Conservation (phyloP, 1,284 basidiomycete species). For the Ganoderma meredithae region DNA sequence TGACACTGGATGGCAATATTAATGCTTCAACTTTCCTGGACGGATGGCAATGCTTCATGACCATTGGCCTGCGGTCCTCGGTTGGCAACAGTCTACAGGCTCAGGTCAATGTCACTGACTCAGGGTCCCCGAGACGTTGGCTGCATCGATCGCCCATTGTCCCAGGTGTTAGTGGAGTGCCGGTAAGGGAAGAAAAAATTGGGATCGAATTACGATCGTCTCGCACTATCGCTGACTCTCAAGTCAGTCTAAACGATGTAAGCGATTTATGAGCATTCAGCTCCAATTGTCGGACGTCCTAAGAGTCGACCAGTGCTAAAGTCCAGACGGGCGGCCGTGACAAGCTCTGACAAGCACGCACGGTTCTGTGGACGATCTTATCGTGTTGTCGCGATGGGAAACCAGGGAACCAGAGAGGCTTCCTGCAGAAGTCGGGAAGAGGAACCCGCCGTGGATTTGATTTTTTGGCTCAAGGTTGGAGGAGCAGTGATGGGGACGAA, state of each 20-base stretch:
- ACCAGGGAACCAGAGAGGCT: constrained; percentile 7
- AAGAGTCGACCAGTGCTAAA: background rate
- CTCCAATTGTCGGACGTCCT: background rate
- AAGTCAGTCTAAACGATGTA: constrained; percentile 1
- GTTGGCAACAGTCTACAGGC: constrained; percentile 1
- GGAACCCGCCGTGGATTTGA: constrained; percentile 14
- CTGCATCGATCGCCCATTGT: background rate
- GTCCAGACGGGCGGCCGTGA: background rate
- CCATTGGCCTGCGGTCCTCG: background rate
- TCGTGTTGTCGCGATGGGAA: constrained; percentile 4
- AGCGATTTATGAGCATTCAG: background rate
- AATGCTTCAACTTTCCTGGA: constrained; percentile 1
- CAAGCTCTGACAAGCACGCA: background rate
- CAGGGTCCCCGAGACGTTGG: background rate
- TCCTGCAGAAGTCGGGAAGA: constrained; percentile 8
- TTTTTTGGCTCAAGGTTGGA: constrained; percentile 17
- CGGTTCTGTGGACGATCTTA: background rate
- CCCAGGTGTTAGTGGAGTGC: constrained; percentile 2
- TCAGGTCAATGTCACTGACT: constrained; percentile 3
- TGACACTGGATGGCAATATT: background rate
- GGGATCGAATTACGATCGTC: constrained; percentile 3
- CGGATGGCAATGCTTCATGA: constrained; percentile 3
- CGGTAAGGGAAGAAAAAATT: background rate
- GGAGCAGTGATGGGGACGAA: background rate
- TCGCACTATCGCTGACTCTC: background rate